Evolutionary conservation across 2,329 filamentous ascomycete genomes (phyloP).

Genomic region (Trichophyton schoenleinii): DNA sequence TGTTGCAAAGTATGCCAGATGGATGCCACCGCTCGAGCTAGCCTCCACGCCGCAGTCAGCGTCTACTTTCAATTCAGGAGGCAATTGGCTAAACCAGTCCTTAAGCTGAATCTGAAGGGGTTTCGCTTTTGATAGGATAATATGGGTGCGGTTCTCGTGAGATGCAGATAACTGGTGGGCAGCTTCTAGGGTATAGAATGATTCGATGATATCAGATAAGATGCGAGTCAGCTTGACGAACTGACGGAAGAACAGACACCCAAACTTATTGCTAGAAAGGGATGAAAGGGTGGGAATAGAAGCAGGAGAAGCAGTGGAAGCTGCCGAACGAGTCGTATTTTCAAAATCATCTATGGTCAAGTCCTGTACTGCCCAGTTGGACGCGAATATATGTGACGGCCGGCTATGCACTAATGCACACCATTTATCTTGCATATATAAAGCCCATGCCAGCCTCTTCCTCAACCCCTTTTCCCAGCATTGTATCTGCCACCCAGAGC

Average conservation of each 20-base stretch:
- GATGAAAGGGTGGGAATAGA: not conserved
- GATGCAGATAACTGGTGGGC: constrained; percentile 33
- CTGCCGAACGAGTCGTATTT: constrained; percentile 15
- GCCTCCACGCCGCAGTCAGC: constrained; percentile 27
- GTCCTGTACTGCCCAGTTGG: constrained; percentile 43
- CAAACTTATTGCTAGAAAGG: not conserved
- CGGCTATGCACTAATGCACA: constrained; percentile 72
- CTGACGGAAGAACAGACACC: constrained; percentile 35
- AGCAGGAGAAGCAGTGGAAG: not conserved
- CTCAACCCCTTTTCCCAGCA: constrained; percentile 74
- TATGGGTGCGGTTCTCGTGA: constrained; percentile 34
- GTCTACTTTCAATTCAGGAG: constrained; percentile 39
- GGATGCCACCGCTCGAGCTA: constrained; percentile 54
- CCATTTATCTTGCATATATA: constrained; percentile 95
- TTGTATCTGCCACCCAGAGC: constrained; percentile 74
- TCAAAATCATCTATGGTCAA: constrained; percentile 31
- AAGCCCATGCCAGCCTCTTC: constrained; percentile 76
- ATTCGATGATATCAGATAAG: constrained; percentile 39
- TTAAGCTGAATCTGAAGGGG: constrained; percentile 42
- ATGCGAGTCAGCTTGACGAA: constrained; percentile 43
- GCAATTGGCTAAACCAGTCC: constrained; percentile 41
- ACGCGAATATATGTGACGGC: constrained; percentile 23
- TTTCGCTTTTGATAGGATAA: constrained; percentile 42
- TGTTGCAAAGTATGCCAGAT: constrained; percentile 84
- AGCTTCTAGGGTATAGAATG: constrained; percentile 40